Evolutionary conservation across 495 filamentous ascomycete species (phyloP).

Genomic region (Thermochaetoides thermophila): DNA sequence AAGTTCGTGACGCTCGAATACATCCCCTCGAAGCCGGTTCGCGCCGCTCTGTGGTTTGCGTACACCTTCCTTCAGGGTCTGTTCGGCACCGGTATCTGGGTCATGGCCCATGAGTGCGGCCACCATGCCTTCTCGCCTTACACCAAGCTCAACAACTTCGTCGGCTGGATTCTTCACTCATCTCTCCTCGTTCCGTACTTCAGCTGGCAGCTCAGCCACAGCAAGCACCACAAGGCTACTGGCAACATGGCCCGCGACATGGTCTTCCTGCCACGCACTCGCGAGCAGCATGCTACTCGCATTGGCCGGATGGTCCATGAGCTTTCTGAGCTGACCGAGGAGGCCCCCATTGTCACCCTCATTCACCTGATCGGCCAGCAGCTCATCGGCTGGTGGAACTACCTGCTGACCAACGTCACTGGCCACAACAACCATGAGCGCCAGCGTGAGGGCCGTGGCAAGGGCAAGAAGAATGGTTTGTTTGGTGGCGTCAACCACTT

Average conservation of each 20-base stretch:
- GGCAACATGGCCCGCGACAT: slow-evolving; percentile 93
- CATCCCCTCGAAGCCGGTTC: slow-evolving; percentile 42
- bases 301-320: slow-evolving; percentile 61
- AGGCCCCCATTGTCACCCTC: slow-evolving; percentile 76
- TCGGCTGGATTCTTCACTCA: slow-evolving; percentile 75
- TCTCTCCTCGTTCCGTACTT: slow-evolving; percentile 75
- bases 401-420: slow-evolving; percentile 76
- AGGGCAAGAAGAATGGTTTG: slow-evolving; percentile 77
- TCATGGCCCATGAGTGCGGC: slow-evolving; percentile 77
- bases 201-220: slow-evolving; percentile 86
- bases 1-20: slow-evolving; percentile 44
- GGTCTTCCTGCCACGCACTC: slow-evolving; percentile 87
- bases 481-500: slow-evolving; percentile 87
- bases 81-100: slow-evolving; percentile 69
- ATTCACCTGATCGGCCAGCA: slow-evolving; percentile 66
- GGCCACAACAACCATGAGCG: slow-evolving; percentile 86
- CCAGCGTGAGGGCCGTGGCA: slow-evolving; percentile 69
- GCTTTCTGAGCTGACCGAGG: slow-evolving; percentile 76
- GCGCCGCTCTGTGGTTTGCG: slow-evolving; percentile 44
- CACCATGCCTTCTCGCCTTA: slow-evolving; percentile 77
- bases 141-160: slow-evolving; percentile 67
- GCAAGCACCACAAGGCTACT: slow-evolving; percentile 92
- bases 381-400: slow-evolving; percentile 78
- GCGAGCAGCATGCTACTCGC: slow-evolving; percentile 55
- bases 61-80: slow-evolving; percentile 66